Conservation (phyloP, 2,329 filamentous ascomycete species). For the Amauroascus niger region DNA sequence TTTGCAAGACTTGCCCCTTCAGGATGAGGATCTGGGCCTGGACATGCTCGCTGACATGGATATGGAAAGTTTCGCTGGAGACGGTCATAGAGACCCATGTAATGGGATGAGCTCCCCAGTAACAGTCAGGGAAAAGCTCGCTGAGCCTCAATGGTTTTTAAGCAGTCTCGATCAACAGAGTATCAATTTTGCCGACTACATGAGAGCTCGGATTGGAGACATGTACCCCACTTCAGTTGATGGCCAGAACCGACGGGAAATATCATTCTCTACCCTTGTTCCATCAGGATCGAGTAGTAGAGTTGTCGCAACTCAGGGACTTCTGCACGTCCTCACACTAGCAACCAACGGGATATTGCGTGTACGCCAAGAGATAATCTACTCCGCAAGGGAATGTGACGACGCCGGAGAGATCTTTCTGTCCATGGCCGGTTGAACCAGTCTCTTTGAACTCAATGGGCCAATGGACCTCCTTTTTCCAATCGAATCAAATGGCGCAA, state of each 20-base stretch:
- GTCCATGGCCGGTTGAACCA: background rate
- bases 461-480: background rate
- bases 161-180: slow-evolving; percentile 50
- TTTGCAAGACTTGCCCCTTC: background rate
- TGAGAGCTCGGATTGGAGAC: slow-evolving; percentile 41
- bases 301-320: slow-evolving; percentile 62
- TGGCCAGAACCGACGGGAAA: slow-evolving; percentile 20
- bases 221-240: slow-evolving; percentile 15
- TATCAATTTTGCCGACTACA: slow-evolving; percentile 54
- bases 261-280: slow-evolving; percentile 62
- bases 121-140: background rate
- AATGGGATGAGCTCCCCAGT: slow-evolving; percentile 12
- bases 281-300: slow-evolving; percentile 46
- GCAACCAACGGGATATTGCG: slow-evolving; percentile 55
- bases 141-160: slow-evolving; percentile 38
- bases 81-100: slow-evolving; percentile 21
- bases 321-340: slow-evolving; percentile 63
- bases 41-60: slow-evolving; percentile 12
- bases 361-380: slow-evolving; percentile 48
- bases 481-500: no score
- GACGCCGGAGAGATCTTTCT: slow-evolving; percentile 13
- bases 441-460: background rate
- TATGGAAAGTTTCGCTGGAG: slow-evolving; percentile 24
- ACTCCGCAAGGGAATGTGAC: slow-evolving; percentile 5
- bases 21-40: slow-evolving; percentile 16